These are phyloP conservation scores for Calonectria hawksworthii DNA, from an alignment of 2,329 filamentous ascomycete genomes.

Conservation along the genomic window DNA sequence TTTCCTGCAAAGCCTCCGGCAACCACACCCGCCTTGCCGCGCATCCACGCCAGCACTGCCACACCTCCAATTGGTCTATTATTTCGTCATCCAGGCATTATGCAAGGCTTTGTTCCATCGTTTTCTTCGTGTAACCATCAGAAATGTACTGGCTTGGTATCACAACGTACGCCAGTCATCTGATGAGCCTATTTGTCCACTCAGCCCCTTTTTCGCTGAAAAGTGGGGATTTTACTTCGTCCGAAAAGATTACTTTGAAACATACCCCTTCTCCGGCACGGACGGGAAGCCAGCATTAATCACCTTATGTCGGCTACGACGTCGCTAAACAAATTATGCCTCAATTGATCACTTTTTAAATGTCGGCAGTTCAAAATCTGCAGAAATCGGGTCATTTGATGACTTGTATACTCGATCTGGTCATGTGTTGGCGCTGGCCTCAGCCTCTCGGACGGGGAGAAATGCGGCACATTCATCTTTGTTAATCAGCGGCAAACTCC, in stretches of 20 bases:
- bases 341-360: background rate
- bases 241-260: background rate
- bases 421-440: too few species aligned
- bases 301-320: background rate
- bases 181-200: background rate
- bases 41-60: background rate
- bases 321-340: background rate
- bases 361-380: background rate
- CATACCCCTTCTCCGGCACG: background rate
- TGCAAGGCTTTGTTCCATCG: background rate
- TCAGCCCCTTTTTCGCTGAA: background rate
- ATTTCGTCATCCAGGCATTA: background rate
- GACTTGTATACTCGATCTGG: background rate
- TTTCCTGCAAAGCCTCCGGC: background rate
- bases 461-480: background rate
- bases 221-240: background rate
- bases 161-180: background rate
- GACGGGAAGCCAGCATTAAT: background rate
- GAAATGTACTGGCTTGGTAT: too few species aligned
- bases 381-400: background rate
- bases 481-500: background rate
- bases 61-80: background rate
- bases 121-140: background rate
- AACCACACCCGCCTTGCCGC: background rate
- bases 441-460: background rate